Evolutionary conservation across 2,329 filamentous ascomycete genomes (phyloP), one percentile per base, ranked within the genome.

Genomic region (Fusarium foetens): DNA sequence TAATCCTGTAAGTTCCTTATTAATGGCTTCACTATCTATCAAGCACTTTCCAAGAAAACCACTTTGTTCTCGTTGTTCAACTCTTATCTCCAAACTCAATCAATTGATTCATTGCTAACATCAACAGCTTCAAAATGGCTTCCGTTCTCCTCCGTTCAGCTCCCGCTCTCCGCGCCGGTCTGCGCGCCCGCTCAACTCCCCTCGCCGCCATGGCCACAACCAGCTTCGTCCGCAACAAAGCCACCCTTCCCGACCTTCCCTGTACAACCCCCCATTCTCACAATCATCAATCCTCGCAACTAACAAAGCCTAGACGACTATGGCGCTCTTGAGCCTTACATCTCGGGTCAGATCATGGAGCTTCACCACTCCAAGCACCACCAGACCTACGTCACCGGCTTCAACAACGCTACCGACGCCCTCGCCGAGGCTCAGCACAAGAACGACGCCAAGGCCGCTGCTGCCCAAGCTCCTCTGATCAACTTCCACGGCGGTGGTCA

Each of bases 311-410:
- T 6, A 97, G 95, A 98, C 82, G 96, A 98, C 88, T 99, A 98
- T 83, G 94, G 92, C 81, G 96, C 95, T 58, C 94, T 99, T 78
- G 96, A 99, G 86, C 90, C 90, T 55, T 80, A 87, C 79, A 90
- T 97, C 85, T 95, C 92, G 53, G 92, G 93, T 82, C 90, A 96
- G 85, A 97, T 97, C 86, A 97, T 97, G 95, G 93, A 97, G 86
- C 90, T 97, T 49, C 95, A 97, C 88, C 93, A 97, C 89, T 91
- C 89, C 85, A 95, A 94, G 84, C 94, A 97, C 88, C 95, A 97
- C 87, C 91, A 95, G 84, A 95, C 94, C 79, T 97, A 97, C 82
- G 94, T 97, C 77, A 96, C 91, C 83, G 92, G 92, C 81, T 93
- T 93, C 86, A 97, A 97, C 86, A 88, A 91, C 68, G 92, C 93